Evolutionary conservation across 306 rosid genomes (phyloP).

Genomic region (Cucumis cinereus): DNA sequence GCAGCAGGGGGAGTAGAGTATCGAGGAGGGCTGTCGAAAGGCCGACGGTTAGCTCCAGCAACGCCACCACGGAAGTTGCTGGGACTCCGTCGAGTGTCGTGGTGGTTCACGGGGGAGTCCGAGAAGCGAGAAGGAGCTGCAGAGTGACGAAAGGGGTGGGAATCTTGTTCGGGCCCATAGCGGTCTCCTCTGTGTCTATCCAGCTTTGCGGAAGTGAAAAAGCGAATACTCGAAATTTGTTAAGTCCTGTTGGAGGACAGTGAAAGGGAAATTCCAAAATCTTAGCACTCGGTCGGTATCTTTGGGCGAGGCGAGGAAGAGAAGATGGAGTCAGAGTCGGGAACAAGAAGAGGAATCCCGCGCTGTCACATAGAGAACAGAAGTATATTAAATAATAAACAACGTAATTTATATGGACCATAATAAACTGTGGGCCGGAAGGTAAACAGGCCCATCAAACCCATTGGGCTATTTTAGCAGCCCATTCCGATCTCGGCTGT

Average conservation of each 20-base stretch:
- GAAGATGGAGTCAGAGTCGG: conserved; percentile 3
- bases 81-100: conserved; percentile 38
- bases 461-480: background rate
- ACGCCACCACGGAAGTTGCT: conserved; percentile 24
- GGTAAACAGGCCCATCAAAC: background rate
- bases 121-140: conserved; percentile 55
- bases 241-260: background rate
- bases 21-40: conserved; percentile 51
- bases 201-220: conserved; percentile 43
- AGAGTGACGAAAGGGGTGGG: conserved; percentile 34
- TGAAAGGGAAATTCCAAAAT: background rate
- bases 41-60: conserved; percentile 15
- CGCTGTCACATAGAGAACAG: background rate
- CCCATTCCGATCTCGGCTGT: background rate
- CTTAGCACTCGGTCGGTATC: background rate
- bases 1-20: conserved; percentile 36
- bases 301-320: background rate
- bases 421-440: background rate
- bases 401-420: background rate
- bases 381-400: background rate
- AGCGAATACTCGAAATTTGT: conserved; percentile 22
- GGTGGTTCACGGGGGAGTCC: conserved; percentile 41
- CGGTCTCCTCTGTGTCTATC: conserved; percentile 89
- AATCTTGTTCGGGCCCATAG: conserved; percentile 33
- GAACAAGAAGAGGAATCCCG: conserved; percentile 5